A percentile compares a stretch with the other conserved stretches of the same genome.
phyloP scores from a whole-genome alignment of 108 stramenopile species.

The Tribonema minus region DNA sequence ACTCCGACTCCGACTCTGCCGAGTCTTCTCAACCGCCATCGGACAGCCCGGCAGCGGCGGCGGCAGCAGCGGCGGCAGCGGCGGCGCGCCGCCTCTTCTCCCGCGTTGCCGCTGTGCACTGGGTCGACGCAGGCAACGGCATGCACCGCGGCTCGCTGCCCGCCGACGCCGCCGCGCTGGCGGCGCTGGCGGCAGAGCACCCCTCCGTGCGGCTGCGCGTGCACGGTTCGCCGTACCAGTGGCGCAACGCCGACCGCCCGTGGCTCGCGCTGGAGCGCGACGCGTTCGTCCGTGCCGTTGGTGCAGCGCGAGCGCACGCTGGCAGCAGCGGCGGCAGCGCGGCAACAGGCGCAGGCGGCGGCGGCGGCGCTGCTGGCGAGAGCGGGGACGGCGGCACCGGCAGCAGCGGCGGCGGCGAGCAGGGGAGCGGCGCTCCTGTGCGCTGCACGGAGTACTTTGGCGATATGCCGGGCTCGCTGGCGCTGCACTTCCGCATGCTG shows the following conservation, averaged over 20 bases:
- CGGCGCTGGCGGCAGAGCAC: constrained; percentile 1
- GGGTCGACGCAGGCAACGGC: constrained; percentile 22
- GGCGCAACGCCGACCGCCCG: not conserved
- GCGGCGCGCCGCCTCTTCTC: not conserved
- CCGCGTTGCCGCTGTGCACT: constrained; percentile 19
- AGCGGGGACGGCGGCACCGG: not conserved
- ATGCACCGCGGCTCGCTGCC: not conserved
- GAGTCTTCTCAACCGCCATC: not conserved
- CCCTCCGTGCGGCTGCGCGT: not conserved
- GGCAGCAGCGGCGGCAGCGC: no score
- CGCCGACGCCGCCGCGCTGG: not conserved
- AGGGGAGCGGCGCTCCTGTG: not conserved
- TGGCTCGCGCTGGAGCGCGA: not conserved
- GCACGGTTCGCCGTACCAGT: constrained; percentile 28
- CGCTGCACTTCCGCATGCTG: constrained; percentile 9
- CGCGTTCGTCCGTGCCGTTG: not conserved
- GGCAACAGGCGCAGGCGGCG: not conserved
- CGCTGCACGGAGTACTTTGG: not conserved
- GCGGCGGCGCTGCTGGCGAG: not conserved
- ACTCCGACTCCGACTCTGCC: not conserved
- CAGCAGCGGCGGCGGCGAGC: not conserved
- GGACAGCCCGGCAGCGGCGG: not conserved
- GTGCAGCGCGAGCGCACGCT: not conserved
- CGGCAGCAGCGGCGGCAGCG: no score
- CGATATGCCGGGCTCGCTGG: not conserved